Evolutionary conservation across 345 rosid species (phyloP), one percentile per base, ranked within the genome.

Genomic region (Eucalyptus erythrocorys): DNA sequence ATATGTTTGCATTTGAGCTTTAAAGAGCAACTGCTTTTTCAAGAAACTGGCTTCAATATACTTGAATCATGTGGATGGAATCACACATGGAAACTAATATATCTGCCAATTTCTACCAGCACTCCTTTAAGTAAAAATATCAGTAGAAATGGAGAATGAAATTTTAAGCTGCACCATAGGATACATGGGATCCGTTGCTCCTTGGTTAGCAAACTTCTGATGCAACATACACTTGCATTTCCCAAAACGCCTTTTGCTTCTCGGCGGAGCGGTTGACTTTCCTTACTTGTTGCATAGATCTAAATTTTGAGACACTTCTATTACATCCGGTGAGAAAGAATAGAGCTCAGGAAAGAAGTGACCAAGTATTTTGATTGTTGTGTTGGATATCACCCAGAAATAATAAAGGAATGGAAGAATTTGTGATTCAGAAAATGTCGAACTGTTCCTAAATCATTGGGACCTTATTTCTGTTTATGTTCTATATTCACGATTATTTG

Each of bases 201-300:
- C 15, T 1, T 21, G 27, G 47, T 15, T 76, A 40, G 82, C 3
- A 1, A 76, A 76, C 82, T 76, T 76, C 15, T 76, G 47, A 76
- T 76, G 47, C 82, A 37, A 76, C 11, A 76, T 76, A 10, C 27
- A 40, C 2, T 24, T 21, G 13, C 82, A 21, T 43, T 76, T 76
- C 15, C 45, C 82, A 76, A 76, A 37, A 37, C 0, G 5, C 27
- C 47, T 37, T 76, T 37, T 40, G 27, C 82, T 37, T 76, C 82
- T 37, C 0, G 8, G 8, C 13, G 0, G 82, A 76, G 82, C 5
- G 1, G 45, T 37, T 21, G 0, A 26, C 42, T 76, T 76, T 37
- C 15, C 45, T 17, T 68, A 0, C 12, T 71, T 76, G 27, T 0
- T 3, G 27, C 82, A 5, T 76, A 76, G 82, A 10, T 21, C 47